Base-by-base conservation (phyloP, 2,329 filamentous ascomycete species). In the Phaeosphaeriaceae sp. region DNA sequence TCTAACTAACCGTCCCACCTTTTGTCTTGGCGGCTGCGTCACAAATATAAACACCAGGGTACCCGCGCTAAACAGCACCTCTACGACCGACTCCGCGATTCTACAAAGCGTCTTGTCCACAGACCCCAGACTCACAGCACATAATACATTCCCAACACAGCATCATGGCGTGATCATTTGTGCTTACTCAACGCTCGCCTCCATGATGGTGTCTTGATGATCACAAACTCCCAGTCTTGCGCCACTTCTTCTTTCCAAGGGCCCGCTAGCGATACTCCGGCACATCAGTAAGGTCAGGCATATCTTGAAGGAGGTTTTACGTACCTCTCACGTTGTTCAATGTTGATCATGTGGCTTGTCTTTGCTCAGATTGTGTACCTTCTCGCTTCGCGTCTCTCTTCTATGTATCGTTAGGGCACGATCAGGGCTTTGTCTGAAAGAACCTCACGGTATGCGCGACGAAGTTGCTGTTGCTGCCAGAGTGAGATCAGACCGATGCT, bases 381-480 rank as follows among this genome's bases (percentile, higher is more conserved):
- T 40, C 49, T 35, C 22, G 15, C 47, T 5, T 23, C 52, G 46
- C 30, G 40, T 23, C 46, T 35, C 22, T 51, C 24, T n/a, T 56
- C 55, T 56, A 28, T 2, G n/a, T 42, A 2, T 9, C 8, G 21
- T 56, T n/a, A 56, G 43, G 10, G 15, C 17, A 8, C 3, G 19
- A 26, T 54, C 15, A 22, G 26, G 32, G 17, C n/a, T 22, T 48
- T 17, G 35, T 19, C 19, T 23, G 43, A 10, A 50, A 10, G 7
- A 23, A 5, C 19, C 58, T 32, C 28, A 68, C 65, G 50, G 53
- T 68, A 56, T 47, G 57, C 9, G 21, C 22, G 63, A 21, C 60
- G 59, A 19, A 63, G 11, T 7, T 55, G 54, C 5, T 43, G 58
- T 44, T 68, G 64, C 42, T 68, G 64, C 66, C 64, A 68, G 11